These are phyloP conservation scores for Leccinum colubrinum DNA, from an alignment of 1,284 basidiomycete genomes.

Conservation along the genomic window DNA sequence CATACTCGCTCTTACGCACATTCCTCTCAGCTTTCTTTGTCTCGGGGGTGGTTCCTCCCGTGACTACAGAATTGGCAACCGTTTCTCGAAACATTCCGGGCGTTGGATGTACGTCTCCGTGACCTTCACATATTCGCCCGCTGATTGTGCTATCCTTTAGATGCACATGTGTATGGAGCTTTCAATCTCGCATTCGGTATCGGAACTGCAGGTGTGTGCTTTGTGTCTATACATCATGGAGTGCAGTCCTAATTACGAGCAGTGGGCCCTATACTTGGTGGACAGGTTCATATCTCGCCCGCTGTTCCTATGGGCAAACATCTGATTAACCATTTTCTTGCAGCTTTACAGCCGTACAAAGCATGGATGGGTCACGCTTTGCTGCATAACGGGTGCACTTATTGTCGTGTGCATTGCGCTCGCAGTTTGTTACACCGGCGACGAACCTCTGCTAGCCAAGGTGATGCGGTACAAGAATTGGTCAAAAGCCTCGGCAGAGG, in stretches of 20 bases:
- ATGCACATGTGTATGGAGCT: constrained; percentile 61
- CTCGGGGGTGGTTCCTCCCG: constrained; percentile 53
- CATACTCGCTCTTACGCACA: constrained; percentile 3
- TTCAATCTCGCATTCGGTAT: constrained; percentile 70
- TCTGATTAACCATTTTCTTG: constrained; percentile 6
- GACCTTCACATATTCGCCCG: background rate
- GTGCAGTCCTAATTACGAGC: constrained; percentile 9
- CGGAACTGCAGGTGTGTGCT: constrained; percentile 48
- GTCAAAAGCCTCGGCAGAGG: constrained; percentile 11
- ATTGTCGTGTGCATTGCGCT: constrained; percentile 40
- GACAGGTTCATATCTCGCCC: constrained; percentile 45
- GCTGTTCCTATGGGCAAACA: background rate
- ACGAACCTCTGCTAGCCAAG: constrained; percentile 41
- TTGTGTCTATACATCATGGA: background rate
- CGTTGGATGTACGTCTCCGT: constrained; percentile 58
- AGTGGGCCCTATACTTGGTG: constrained; percentile 70
- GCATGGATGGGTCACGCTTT: constrained; percentile 58
- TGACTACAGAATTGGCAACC: constrained; percentile 63
- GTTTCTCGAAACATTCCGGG: constrained; percentile 54
- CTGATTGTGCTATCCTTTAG: constrained; percentile 31
- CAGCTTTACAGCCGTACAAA: constrained; percentile 56
- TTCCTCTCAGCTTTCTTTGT: constrained; percentile 52
- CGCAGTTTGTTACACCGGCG: constrained; percentile 46
- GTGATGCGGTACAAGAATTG: constrained; percentile 19
- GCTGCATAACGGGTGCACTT: constrained; percentile 44